These are phyloP conservation scores for Coniferiporia sulphurascens DNA, from an alignment of 1,284 basidiomycete genomes.

Conservation along the genomic window DNA sequence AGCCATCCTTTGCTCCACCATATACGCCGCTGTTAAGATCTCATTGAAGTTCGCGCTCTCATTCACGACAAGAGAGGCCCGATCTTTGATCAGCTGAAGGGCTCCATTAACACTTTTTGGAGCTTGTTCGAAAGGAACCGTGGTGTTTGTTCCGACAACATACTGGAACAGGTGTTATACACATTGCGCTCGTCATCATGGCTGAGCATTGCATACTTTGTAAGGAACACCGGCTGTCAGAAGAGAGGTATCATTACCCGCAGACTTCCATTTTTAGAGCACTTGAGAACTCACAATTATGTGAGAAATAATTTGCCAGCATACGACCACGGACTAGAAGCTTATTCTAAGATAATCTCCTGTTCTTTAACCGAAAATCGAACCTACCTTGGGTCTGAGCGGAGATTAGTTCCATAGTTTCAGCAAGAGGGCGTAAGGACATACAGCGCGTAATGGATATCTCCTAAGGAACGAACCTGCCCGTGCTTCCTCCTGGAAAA, in stretches of 20 bases:
- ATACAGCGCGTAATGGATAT: conserved; percentile 61
- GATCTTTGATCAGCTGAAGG: conserved; percentile 49
- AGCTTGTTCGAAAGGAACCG: conserved; percentile 55
- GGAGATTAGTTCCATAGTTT: conserved; percentile 16
- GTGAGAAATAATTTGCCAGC: conserved; percentile 76
- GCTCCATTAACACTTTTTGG: conserved; percentile 54
- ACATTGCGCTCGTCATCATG: background rate
- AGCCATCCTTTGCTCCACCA: conserved; percentile 78
- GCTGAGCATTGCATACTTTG: conserved; percentile 9
- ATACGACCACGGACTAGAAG: conserved; percentile 56
- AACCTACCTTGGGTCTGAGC: conserved; percentile 57
- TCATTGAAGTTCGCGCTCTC: conserved; percentile 56
- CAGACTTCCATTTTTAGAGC: background rate
- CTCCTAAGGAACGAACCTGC: conserved; percentile 50
- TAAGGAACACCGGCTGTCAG: conserved; percentile 17
- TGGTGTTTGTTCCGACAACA: conserved; percentile 66
- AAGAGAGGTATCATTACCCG: background rate
- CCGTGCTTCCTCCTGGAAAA: conserved; percentile 68
- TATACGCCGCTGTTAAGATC: conserved; percentile 73
- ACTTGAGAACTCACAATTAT: conserved; percentile 54
- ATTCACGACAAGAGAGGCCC: conserved; percentile 39
- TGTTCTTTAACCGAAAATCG: background rate
- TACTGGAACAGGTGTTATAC: conserved; percentile 43
- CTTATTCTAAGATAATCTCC: conserved; percentile 1
- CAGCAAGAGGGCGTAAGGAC: conserved; percentile 23